phyloP scores from a whole-genome alignment of 306 rosid genomes.

The Lithocarpus polystachyus region DNA sequence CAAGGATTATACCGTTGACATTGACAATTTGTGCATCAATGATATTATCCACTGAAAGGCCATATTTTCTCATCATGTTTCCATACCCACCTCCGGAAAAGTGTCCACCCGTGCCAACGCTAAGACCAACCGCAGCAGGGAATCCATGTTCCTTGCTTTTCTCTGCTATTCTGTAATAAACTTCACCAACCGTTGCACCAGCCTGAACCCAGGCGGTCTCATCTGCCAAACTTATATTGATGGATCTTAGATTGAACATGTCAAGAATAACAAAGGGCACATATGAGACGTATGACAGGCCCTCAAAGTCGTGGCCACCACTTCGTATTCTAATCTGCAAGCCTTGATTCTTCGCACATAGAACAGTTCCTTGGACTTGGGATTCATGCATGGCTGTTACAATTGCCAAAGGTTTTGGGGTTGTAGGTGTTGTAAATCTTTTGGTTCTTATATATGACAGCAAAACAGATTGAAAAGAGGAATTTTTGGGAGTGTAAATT shows the following conservation, averaged over 20 bases:
- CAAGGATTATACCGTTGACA: slow-evolving; percentile 24
- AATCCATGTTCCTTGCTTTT: slow-evolving; percentile 23
- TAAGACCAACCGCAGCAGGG: slow-evolving; percentile 30
- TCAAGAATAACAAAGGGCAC: slow-evolving; percentile 33
- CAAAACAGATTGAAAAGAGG: slow-evolving; percentile 14
- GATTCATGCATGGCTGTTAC: slow-evolving; percentile 15
- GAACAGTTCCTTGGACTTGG: slow-evolving; percentile 22
- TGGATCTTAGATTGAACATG: slow-evolving; percentile 30
- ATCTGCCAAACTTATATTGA: not conserved
- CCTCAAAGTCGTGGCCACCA: slow-evolving; percentile 41
- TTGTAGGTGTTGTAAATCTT: slow-evolving; percentile 13
- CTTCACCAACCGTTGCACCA: slow-evolving; percentile 39
- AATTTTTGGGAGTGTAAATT: slow-evolving; percentile 12
- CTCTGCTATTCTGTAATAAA: slow-evolving; percentile 26
- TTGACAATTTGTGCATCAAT: slow-evolving; percentile 27
- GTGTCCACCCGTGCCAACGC: slow-evolving; percentile 32
- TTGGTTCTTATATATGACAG: slow-evolving; percentile 19
- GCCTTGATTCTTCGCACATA: slow-evolving; percentile 13
- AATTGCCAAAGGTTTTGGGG: slow-evolving; percentile 33
- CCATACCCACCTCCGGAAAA: slow-evolving; percentile 42
- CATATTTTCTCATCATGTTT: slow-evolving; percentile 31
- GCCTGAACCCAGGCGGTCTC: slow-evolving; percentile 31
- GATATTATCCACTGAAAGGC: slow-evolving; percentile 30
- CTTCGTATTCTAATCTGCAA: slow-evolving; percentile 36
- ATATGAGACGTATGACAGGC: slow-evolving; percentile 25